Evolutionary conservation across 2,329 filamentous ascomycete genomes (phyloP), one percentile per base, ranked within the genome.

Genomic region (Aspergillus eucalypticola): DNA sequence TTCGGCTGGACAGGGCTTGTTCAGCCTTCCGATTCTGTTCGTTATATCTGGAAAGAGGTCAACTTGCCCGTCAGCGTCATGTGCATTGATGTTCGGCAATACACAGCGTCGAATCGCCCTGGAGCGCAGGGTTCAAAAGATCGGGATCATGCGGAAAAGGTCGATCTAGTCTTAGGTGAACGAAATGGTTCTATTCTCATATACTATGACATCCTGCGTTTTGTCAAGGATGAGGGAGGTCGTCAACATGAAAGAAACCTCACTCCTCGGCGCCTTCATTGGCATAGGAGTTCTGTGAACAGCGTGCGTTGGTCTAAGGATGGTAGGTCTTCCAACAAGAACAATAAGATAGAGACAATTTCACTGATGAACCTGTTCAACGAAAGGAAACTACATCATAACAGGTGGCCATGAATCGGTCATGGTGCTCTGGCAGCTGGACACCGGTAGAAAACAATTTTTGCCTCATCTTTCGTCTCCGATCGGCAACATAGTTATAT

Each of bases 381-480:
- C 21, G 51, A 13, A 66, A 95, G 91, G 91, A 54, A 92, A 96
- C 72, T 99, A 99, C 75, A 79, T 99, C 60, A 88, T 99, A 55
- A 98, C 95, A 59, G 95, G 95, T 71, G 95, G 95, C 32, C 87
- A 88, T 21, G 95, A 99, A 77, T 93, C 92, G 7, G 90, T 92
- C 19, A 82, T 99, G 44, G 91, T 96, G 8, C 81, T 97, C 32
- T 98, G 93, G 93, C 95, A 99, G 76, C 82, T 97, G 59, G 91
- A 96, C 66, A 97, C 94, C 0, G 88, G 88, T 64, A 89, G 89
- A 72, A 87, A 87, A 69, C 90, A 95, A 71, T 91, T 89, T 71
- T 80, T 99, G 27, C 95, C 95, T n/a, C 92, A 98, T 83, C 83
- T 99, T 59, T 89, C 90, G 23, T 90, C 92, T 5, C 87, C 88